Percentiles rank a stretch among this genome's conserved stretches.
Evolutionary conservation across 495 filamentous ascomycete genomes (phyloP).

Genomic region (Penicillium longicatenatum): DNA sequence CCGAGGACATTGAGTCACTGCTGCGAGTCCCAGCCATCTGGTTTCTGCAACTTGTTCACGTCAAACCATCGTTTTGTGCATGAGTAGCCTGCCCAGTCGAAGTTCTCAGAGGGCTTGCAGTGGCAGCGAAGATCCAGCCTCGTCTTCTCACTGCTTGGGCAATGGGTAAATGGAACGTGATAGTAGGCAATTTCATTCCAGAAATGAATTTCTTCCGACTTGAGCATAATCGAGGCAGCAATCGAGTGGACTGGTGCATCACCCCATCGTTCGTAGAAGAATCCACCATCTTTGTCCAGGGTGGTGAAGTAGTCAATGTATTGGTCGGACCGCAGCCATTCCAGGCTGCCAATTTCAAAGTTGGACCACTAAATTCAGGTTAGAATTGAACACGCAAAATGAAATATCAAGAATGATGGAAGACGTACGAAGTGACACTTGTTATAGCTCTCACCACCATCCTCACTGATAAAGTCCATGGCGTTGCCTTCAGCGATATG

Average conservation of each 20-base stretch:
- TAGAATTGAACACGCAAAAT: conserved; percentile 1
- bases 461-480: conserved; percentile 89
- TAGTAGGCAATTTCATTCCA: conserved; percentile 99
- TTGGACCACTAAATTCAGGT: conserved; percentile 73
- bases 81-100: conserved; percentile 97
- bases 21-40: conserved; percentile 74
- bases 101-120: conserved; percentile 95
- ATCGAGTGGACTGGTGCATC: conserved; percentile 96
- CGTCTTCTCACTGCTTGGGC: conserved; percentile 81
- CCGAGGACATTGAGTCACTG: conserved; percentile 47
- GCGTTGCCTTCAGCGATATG: conserved; percentile 83
- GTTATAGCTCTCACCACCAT: conserved; percentile 88
- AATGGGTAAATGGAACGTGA: conserved; percentile 98
- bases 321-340: conserved; percentile 78
- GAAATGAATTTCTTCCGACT: conserved; percentile 94
- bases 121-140: conserved; percentile 82
- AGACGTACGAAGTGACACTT: conserved; percentile 89
- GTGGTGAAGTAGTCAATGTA: conserved; percentile 81
- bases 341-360: conserved; percentile 83
- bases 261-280: conserved; percentile 94
- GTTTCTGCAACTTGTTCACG: conserved; percentile 74
- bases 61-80: conserved; percentile 88
- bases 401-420: not conserved
- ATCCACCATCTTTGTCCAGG: conserved; percentile 80
- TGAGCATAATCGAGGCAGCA: conserved; percentile 78